Evolutionary conservation across 106 monocot genomes (phyloP), one percentile per base, ranked within the genome.

Genomic region (Dendrobium chrysotoxum): DNA sequence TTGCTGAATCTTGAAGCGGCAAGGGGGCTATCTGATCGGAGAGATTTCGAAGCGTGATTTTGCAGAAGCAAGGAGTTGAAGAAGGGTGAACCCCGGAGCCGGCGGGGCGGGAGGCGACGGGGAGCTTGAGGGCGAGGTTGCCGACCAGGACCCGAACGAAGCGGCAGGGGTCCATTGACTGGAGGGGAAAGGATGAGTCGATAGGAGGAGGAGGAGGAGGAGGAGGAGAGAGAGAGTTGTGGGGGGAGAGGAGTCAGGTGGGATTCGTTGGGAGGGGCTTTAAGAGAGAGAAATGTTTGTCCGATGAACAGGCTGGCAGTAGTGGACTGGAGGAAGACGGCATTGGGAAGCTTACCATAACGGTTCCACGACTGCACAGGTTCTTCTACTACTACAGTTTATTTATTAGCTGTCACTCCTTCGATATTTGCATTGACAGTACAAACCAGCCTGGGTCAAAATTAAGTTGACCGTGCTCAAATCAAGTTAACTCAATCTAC

Each of bases 81-180:
- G 92, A 92, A 2, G 97, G 97, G 75, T 97, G 97, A 9, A 97
- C 92, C 53, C 90, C 94, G 53, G 92, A 78, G 15, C 92, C 79
- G 16, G 92, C 89, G 18, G 97, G 87, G 18, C 87, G 83, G 15
- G 94, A 68, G 4, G 89, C 86, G 5, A 91, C 86, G 38, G 97
- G 97, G n/a, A 97, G 81, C 72, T 88, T 92, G 25, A 97, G 84
- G 11, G 97, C 87, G 6, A 97, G 88, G 84, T 94, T 97, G 39
- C 94, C 94, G 44, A 97, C 88, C 12, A 92, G 81, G 55, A 97
- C 86, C 81, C 94, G 88, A 10, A 89, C 92, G 86, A 89, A 97
- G 25, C 85, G 88, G 65, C 97, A 97, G 53, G 97, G 97, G 75
- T 97, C 94, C 97, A 96, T 96, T 39, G 58, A 41, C 31, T 40